Conservation (phyloP, 1,139 yeast genomes). For the Suhomyces bolitotheri region DNA sequence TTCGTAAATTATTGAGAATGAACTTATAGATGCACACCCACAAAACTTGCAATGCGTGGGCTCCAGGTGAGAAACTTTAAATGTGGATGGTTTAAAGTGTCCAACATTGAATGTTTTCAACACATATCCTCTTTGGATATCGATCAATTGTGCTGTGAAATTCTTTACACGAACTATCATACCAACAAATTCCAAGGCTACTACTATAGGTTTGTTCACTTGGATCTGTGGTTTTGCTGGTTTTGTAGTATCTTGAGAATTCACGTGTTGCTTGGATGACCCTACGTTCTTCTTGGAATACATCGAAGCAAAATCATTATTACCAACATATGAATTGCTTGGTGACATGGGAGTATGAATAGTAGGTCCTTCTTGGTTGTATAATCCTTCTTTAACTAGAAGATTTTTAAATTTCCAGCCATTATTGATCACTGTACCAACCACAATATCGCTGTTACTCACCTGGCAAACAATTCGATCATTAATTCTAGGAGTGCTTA, state of each 20-base stretch:
- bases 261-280: background rate
- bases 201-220: constrained; percentile 33
- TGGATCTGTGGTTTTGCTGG: constrained; percentile 5
- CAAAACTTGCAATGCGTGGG: constrained; percentile 90
- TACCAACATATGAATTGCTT: constrained; percentile 15
- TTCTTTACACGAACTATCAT: constrained; percentile 63
- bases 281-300: constrained; percentile 6
- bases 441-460: constrained; percentile 52
- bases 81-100: constrained; percentile 57
- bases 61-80: constrained; percentile 74
- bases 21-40: constrained; percentile 79
- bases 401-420: constrained; percentile 62
- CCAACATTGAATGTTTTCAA: constrained; percentile 59
- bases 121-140: constrained; percentile 74
- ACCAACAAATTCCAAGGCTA: constrained; percentile 65
- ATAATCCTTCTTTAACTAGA: constrained; percentile 46
- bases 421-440: constrained; percentile 65
- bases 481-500: constrained; percentile 71
- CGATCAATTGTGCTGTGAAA: constrained; percentile 62
- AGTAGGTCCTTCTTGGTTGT: constrained; percentile 41
- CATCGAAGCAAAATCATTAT: constrained; percentile 21
- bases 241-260: background rate
- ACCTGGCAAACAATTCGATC: constrained; percentile 67
- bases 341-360: constrained; percentile 31
- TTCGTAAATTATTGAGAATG: constrained; percentile 71